Evolutionary conservation across 1,284 basidiomycete species (phyloP).

Genomic region (Microbotryum saponariae): DNA sequence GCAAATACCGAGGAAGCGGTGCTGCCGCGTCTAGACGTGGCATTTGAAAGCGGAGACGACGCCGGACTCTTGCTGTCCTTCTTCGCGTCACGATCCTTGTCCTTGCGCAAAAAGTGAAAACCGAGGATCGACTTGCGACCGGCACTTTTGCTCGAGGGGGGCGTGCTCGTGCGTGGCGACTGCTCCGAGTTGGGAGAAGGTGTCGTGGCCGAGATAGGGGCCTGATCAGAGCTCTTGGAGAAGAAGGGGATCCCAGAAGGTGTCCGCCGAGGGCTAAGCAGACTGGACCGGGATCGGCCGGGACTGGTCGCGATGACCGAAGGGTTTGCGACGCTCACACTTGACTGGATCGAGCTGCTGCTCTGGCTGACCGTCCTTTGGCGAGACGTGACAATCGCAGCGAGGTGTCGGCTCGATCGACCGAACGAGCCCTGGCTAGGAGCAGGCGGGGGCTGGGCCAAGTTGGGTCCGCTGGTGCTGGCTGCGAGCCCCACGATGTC

Average conservation of each 20-base stretch:
- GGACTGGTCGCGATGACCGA: constrained; percentile 30
- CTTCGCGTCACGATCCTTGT: constrained; percentile 24
- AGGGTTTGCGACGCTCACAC: constrained; percentile 1
- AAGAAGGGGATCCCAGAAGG: constrained; percentile 95
- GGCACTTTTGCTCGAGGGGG: constrained; percentile 15
- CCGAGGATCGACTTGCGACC: constrained; percentile 39
- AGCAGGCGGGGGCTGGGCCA: neutral
- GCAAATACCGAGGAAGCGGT: neutral
- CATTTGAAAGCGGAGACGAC: constrained; percentile 10
- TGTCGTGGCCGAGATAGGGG: constrained; percentile 40
- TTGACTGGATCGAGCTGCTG: constrained; percentile 20
- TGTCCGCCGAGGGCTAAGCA: constrained; percentile 56
- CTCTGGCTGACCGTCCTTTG: constrained; percentile 27
- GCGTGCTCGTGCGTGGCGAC: neutral
- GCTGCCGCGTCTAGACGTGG: neutral
- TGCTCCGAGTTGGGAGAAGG: constrained; percentile 20
- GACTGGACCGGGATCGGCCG: constrained; percentile 34
- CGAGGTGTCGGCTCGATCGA: constrained; percentile 9
- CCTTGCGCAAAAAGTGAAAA: constrained; percentile 34
- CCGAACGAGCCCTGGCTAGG: constrained; percentile 18
- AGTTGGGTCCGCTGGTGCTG: neutral
- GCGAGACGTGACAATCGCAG: constrained; percentile 5
- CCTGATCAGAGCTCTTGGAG: constrained; percentile 47
- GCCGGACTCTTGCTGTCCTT: constrained; percentile 23
- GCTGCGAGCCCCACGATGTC: constrained; percentile 30